Evolutionary conservation across 768 basidiomycete species (phyloP).

Genomic region (Xerocomellus dryophilus): DNA sequence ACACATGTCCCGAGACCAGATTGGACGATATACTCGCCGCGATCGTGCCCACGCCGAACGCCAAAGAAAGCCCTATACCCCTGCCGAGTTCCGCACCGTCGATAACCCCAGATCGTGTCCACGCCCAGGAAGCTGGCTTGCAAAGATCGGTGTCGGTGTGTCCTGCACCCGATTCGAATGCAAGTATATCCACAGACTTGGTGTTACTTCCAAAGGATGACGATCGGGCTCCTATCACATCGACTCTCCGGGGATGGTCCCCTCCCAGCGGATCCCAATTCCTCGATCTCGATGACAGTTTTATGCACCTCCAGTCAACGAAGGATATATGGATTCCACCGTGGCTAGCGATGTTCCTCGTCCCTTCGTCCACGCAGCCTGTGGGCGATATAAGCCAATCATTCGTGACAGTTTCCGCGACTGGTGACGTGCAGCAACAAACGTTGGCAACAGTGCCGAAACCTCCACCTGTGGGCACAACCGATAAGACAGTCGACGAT

Average conservation of each 20-base stretch:
- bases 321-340: conserved; percentile 5
- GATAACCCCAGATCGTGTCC: background rate
- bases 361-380: background rate
- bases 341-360: conserved; percentile 1
- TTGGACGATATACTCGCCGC: conserved; percentile 21
- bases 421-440: background rate
- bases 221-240: background rate
- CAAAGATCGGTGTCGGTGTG: background rate
- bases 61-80: conserved; percentile 6
- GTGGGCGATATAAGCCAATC: background rate
- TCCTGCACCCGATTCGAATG: background rate
- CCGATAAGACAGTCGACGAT: background rate
- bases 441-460: background rate
- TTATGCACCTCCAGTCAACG: conserved; percentile 9
- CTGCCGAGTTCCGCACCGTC: background rate
- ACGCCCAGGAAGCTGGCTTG: background rate
- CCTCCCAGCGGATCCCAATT: conserved; percentile 26
- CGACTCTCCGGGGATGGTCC: conserved; percentile 24
- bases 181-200: background rate
- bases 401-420: background rate
- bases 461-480: background rate
- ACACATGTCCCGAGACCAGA: conserved; percentile 2
- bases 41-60: background rate
- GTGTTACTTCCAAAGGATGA: background rate
- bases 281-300: conserved; percentile 22